Conservation (phyloP, 768 basidiomycete species). For the Mycena galopus region DNA sequence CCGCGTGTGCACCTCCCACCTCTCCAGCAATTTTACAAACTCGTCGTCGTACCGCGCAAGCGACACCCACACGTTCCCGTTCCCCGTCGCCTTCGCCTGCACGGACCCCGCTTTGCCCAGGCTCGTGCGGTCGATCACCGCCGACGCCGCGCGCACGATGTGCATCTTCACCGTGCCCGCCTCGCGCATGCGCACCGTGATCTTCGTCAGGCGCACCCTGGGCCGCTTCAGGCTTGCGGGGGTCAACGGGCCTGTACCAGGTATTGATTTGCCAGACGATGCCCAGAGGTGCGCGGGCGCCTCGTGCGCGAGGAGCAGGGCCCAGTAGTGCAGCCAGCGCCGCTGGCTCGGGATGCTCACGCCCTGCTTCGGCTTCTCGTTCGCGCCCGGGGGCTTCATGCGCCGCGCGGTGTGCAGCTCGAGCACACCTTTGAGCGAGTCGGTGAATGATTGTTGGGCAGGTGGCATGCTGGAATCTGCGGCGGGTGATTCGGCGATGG, state of each 20-base stretch:
- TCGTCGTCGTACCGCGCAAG: conserved; percentile 85
- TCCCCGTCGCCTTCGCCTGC: conserved; percentile 41
- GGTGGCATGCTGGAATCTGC: neutral
- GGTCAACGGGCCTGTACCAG: too few relatives aligned
- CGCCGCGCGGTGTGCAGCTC: conserved; percentile 77
- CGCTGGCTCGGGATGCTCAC: conserved; percentile 88
- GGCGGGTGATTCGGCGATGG: conserved; percentile 11
- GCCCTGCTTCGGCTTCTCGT: conserved; percentile 61
- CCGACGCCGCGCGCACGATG: conserved; percentile 70
- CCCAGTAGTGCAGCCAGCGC: conserved; percentile 86
- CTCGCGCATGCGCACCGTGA: conserved; percentile 73
- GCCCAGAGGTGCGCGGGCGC: conserved; percentile 67
- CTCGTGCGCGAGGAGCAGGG: conserved; percentile 68
- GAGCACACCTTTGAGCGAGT: conserved; percentile 68
- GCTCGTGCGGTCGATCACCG: conserved; percentile 61
- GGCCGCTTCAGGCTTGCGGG: conserved; percentile 38
- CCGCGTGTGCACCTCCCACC: conserved; percentile 70
- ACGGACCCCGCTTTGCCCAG: conserved; percentile 47
- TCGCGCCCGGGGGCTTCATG: conserved; percentile 62
- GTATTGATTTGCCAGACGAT: too few relatives aligned
- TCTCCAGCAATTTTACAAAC: conserved; percentile 72
- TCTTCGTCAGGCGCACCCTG: conserved; percentile 68
- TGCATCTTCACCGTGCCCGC: conserved; percentile 62
- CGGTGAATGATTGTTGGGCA: conserved; percentile 46
- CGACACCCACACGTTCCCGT: conserved; percentile 74